Conservation (phyloP, 306 rosid species). For the Aeschynomene evenia region DNA sequence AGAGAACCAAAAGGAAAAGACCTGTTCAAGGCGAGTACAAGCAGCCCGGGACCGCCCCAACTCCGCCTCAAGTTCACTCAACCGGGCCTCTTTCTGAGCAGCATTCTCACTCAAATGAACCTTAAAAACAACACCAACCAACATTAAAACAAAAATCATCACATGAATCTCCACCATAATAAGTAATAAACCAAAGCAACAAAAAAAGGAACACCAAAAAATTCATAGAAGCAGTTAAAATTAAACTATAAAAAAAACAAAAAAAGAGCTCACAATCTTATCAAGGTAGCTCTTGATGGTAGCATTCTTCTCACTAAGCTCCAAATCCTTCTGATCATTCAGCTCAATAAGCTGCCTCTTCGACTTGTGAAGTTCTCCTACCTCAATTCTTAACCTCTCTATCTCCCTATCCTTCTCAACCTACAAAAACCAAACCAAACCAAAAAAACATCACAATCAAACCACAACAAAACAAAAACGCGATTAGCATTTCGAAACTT, state of each 20-base stretch:
- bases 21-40: constrained; percentile 74
- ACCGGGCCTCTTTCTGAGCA: constrained; percentile 73
- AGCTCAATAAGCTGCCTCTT: constrained; percentile 78
- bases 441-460: neutral
- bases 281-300: constrained; percentile 77
- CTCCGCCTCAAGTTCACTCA: constrained; percentile 73
- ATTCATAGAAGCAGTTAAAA: constrained; percentile 8
- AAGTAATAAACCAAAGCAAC: constrained; percentile 1
- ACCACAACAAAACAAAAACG: neutral
- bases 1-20: constrained; percentile 31
- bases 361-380: constrained; percentile 73
- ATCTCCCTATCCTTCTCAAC: constrained; percentile 83
- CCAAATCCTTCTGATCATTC: constrained; percentile 67
- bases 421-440: constrained; percentile 39
- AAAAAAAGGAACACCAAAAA: constrained; percentile 1
- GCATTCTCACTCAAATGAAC: constrained; percentile 58
- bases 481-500: neutral
- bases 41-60: constrained; percentile 62
- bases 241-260: neutral
- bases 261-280: constrained; percentile 66
- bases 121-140: constrained; percentile 42
- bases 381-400: constrained; percentile 75
- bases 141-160: neutral
- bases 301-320: constrained; percentile 73
- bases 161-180: neutral